Base-by-base conservation (phyloP, 345 rosid genomes). In the Pistacia atlantica region DNA sequence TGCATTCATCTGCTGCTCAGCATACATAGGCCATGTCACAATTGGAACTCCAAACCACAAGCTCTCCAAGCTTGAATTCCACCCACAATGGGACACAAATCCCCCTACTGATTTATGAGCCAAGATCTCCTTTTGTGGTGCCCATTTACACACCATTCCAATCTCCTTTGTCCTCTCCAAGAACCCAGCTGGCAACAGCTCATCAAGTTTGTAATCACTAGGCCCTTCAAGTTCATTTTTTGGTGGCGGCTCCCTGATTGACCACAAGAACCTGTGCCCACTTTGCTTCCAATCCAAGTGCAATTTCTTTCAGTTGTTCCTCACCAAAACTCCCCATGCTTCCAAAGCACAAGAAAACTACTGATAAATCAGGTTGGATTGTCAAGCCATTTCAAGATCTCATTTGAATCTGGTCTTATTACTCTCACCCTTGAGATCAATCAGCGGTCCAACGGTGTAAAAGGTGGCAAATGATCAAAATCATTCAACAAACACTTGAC, bases 271-370 rank as follows among this genome's bases (percentile, higher is more conserved):
- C 49, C 76, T 33, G 25, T 63, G 73, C 17, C 80, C 80, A 11
- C 78, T 71, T 33, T 22, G 25, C 75, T 81, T 81, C 86, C 18
- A 86, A 71, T 5, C 81, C 89, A 14, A 6, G 0, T n/a, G 86
- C 86, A 28, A 81, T 77, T 65, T 81, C 83, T 66, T 48, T 79
- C 51, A 81, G 17, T 70, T 83, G 89, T 0, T 75, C 78, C 18
- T 66, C 83, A 18, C 63, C 59, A 18, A 86, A 86, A 64, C 82
- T 38, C 4, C 86, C 89, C 72, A 59, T 75, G 82, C 85, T 83
- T 48, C 86, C 87, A 54, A 86, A 86, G 75, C 85, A 86, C 62
- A 86, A 62, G 77, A 86, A 86, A 33, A 86, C 85, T 5, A 84
- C 87, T 3, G 87, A 84, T 7, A 69, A 52, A 2, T 56, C 67